Percentiles rank a stretch among this genome's conserved stretches.
phyloP scores from a whole-genome alignment of 2,329 filamentous ascomycete genomes.

The Cladosporium austrohemisphaericum region DNA sequence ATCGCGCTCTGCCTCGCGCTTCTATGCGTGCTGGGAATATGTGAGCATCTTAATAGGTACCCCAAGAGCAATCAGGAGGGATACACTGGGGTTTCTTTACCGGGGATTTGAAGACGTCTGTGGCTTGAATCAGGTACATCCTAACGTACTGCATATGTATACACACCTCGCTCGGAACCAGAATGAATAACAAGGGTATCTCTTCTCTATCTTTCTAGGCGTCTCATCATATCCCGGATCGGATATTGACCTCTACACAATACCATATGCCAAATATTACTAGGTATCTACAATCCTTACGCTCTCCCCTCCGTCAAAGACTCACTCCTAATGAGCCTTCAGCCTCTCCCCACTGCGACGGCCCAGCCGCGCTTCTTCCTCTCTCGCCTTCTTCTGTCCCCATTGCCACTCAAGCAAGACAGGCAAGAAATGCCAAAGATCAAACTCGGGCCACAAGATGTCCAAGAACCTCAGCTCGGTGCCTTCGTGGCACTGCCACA shows the following conservation, averaged over 20 bases:
- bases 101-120: too few species aligned
- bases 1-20: too few species aligned
- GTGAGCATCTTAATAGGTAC: too few species aligned
- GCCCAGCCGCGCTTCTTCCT: conserved; percentile 12
- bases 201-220: not conserved
- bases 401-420: conserved; percentile 88
- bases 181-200: conserved; percentile 8
- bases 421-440: conserved; percentile 87
- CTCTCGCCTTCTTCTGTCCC: conserved; percentile 39
- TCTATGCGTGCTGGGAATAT: too few species aligned
- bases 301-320: not conserved
- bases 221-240: too few species aligned
- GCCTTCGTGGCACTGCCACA: conserved; percentile 94
- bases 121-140: too few species aligned
- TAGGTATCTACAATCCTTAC: not conserved
- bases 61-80: too few species aligned
- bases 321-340: not conserved
- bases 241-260: too few species aligned
- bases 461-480: conserved; percentile 91
- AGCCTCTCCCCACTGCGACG: not conserved
- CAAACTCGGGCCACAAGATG: conserved; percentile 93
- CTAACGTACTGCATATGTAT: too few species aligned
- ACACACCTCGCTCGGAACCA: too few species aligned
- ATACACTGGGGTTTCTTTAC: too few species aligned
- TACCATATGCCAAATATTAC: too few species aligned